These are phyloP conservation scores for Colletotrichum nymphaeae DNA, from an alignment of 2,329 filamentous ascomycete genomes.

Conservation along the genomic window DNA sequence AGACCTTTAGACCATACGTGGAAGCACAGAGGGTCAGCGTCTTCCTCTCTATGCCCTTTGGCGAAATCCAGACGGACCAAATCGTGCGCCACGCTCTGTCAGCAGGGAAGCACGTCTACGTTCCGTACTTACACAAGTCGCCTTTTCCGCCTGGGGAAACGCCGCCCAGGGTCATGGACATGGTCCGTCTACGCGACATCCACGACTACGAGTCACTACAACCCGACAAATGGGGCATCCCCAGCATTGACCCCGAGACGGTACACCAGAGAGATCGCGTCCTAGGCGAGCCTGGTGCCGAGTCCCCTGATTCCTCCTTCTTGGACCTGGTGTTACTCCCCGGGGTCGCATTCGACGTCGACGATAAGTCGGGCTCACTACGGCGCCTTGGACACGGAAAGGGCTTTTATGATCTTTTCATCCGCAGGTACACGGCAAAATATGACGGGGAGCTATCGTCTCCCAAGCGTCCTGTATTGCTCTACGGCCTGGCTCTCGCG, in stretches of 20 bases:
- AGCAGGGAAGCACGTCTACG: constrained; percentile 85
- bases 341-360: constrained; percentile 88
- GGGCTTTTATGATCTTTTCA: constrained; percentile 96
- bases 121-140: constrained; percentile 85
- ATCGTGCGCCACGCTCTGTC: constrained; percentile 86
- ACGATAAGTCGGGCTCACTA: constrained; percentile 63
- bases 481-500: constrained; percentile 83
- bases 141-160: constrained; percentile 59
- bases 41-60: constrained; percentile 91
- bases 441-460: constrained; percentile 11
- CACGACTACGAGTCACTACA: constrained; percentile 82
- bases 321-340: constrained; percentile 93
- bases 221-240: constrained; percentile 92
- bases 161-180: constrained; percentile 86
- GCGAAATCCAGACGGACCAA: constrained; percentile 84
- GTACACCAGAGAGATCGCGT: constrained; percentile 77
- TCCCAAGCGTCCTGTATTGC: constrained; percentile 54
- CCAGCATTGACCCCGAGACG: constrained; percentile 78
- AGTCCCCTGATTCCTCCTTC: constrained; percentile 42
- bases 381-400: constrained; percentile 91
- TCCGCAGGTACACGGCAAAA: constrained; percentile 76
- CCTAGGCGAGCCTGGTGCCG: constrained; percentile 70
- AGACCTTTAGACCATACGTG: constrained; percentile 78
- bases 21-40: constrained; percentile 82
- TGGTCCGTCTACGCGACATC: constrained; percentile 82